phyloP scores from a whole-genome alignment of 1,139 yeast genomes.

The Candida tetrigidarum region DNA sequence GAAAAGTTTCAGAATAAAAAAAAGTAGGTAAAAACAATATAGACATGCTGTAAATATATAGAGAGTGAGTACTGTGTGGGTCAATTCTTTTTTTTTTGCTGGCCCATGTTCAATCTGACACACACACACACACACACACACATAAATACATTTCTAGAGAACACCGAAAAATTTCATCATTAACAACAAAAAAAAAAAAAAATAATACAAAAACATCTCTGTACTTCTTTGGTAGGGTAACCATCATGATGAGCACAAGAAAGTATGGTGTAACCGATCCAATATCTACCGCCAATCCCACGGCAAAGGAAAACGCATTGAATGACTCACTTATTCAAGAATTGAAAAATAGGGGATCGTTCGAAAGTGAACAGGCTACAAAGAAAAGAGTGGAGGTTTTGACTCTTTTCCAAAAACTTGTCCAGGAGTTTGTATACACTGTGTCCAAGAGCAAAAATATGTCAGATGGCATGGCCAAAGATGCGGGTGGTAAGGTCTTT shows the following conservation, averaged over 20 bases:
- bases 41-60: not conserved
- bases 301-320: slow-evolving; percentile 72
- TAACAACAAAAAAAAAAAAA: too few species aligned
- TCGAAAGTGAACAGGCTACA: slow-evolving; percentile 85
- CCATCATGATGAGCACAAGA: slow-evolving; percentile 21
- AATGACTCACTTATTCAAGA: slow-evolving; percentile 81
- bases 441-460: slow-evolving; percentile 84
- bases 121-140: too few species aligned
- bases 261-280: slow-evolving; percentile 89
- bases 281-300: slow-evolving; percentile 81
- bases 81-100: too few species aligned
- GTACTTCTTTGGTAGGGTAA: not conserved
- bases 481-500: slow-evolving; percentile 96
- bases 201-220: not conserved
- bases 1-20: slow-evolving; percentile 2
- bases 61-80: too few species aligned
- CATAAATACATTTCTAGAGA: too few species aligned
- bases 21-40: not conserved
- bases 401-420: slow-evolving; percentile 66
- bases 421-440: slow-evolving; percentile 78
- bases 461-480: slow-evolving; percentile 97
- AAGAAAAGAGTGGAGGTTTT: slow-evolving; percentile 78
- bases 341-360: slow-evolving; percentile 82
- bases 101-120: too few species aligned
- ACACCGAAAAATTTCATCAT: not conserved